Base-by-base conservation (phyloP, 768 basidiomycete genomes). In the Boletus rubescentipes region DNA sequence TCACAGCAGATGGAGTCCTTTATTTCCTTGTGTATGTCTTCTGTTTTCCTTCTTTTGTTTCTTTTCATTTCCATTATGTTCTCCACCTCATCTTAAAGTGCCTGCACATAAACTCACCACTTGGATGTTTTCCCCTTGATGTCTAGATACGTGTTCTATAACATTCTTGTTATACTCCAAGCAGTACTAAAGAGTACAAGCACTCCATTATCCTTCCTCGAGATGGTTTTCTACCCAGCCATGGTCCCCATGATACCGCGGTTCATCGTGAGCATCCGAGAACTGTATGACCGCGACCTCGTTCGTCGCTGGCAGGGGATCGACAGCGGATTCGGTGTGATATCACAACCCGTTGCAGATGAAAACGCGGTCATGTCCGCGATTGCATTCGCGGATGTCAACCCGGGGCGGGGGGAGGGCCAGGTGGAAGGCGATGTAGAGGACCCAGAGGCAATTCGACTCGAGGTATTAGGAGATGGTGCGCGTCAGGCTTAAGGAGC, bases 21-120 rank as follows among this genome's bases (percentile, higher is more conserved):
- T 60, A 60, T 18, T 59, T 60, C 35, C 0, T 55, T 3, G 15
- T 59, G 57, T 52, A 49, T 29, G 49, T 51, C 30, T 16, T 16
- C 83, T 73, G 1, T 43, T 48, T 18, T 4, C 32, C 31, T 14
- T 14, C 15, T 29, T 4, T 2, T n/a, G 5, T 20, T 21, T 39
- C 18, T 18, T n/a, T n/a, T 9, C 18, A 8, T 39, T 21, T 5
- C 18, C 10, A 21, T 20, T 20, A 39, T 18, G 9, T 39, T 39
- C 12, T 2, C 8, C 4, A 10, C 9, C 10, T 14, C 26, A 26
- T 26, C 26, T 26, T 26, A 26, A 26, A 26, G 4, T 12, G 2
- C 20, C 15, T 8, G 21, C 5, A 23, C n/a, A 10, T 16, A 21
- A 21, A 23, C 45, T 23, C 4, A 47, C n/a, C 16, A 9, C 9